Percentiles rank a stretch among this genome's conserved stretches.
Evolutionary conservation across 2,329 filamentous ascomycete species (phyloP).

Genomic region (Coniochaeta pulveracea): DNA sequence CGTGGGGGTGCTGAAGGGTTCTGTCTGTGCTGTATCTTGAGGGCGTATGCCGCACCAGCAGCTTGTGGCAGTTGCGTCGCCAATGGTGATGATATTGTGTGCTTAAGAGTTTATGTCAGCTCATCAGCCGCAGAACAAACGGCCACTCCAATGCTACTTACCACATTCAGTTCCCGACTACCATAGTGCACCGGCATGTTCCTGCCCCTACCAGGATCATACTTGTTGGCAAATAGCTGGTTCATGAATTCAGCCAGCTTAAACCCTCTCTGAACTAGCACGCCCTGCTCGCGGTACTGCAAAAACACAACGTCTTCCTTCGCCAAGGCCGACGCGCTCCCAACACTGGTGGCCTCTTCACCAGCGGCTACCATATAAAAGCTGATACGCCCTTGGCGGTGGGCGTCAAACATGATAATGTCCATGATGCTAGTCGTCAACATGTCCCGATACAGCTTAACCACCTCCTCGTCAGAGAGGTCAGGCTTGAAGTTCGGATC

Average conservation of each 20-base stretch:
- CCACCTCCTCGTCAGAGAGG: constrained; percentile 50
- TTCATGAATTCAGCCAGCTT: constrained; percentile 85
- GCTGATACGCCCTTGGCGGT: constrained; percentile 82
- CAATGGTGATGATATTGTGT: constrained; percentile 67
- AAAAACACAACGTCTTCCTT: constrained; percentile 84
- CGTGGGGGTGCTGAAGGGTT: constrained; percentile 48
- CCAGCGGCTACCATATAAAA: constrained; percentile 98
- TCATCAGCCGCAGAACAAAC: neutral
- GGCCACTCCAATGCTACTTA: constrained; percentile 33
- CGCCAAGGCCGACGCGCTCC: constrained; percentile 73
- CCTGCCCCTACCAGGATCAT: constrained; percentile 69
- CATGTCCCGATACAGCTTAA: constrained; percentile 56
- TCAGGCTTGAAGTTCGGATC: constrained; percentile 61
- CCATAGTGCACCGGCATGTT: constrained; percentile 99
- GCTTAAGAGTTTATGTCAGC: constrained; percentile 26
- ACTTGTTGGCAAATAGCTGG: constrained; percentile 79
- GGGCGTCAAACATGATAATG: constrained; percentile 94
- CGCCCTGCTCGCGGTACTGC: constrained; percentile 88
- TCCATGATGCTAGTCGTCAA: constrained; percentile 75
- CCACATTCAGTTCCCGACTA: constrained; percentile 71
- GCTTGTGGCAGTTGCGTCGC: constrained; percentile 76
- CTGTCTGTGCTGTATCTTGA: constrained; percentile 60
- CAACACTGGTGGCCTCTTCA: constrained; percentile 89
- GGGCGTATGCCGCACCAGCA: constrained; percentile 64
- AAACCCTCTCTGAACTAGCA: constrained; percentile 84